These are phyloP conservation scores for Tulasnella calospora DNA, from an alignment of 768 basidiomycete genomes.

Conservation along the genomic window DNA sequence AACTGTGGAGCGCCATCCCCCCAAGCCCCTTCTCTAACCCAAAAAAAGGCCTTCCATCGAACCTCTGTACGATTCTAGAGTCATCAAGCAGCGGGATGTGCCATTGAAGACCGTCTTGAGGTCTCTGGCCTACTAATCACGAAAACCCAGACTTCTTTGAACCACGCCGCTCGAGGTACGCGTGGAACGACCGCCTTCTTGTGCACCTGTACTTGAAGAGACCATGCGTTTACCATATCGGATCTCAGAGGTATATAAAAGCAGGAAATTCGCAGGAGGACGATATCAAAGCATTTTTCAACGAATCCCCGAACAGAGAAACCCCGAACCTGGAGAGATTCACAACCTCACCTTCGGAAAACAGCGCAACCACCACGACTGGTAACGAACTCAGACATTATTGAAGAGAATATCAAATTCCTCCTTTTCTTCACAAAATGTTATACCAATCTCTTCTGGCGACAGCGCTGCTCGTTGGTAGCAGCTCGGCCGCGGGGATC, in stretches of 20 bases:
- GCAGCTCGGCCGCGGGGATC: not conserved
- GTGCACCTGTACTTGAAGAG: not conserved
- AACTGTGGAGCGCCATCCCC: not conserved
- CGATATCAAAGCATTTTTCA: not conserved
- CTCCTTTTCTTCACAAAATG: not conserved
- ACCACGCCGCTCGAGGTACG: not conserved
- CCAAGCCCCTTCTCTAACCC: not conserved
- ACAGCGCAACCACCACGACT: not conserved
- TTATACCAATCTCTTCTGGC: not conserved
- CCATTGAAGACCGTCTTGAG: not conserved
- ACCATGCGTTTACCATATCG: not conserved
- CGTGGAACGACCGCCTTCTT: not conserved
- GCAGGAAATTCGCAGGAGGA: not conserved
- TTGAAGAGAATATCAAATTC: too few relatives aligned
- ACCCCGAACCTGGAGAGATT: not conserved
- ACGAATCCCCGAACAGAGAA: too few relatives aligned
- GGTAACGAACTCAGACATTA: too few relatives aligned
- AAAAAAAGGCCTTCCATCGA: too few relatives aligned
- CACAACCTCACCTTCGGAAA: not conserved
- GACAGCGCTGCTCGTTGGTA: not conserved
- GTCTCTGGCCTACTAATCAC: not conserved
- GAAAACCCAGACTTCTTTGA: not conserved
- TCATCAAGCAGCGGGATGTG: too few relatives aligned
- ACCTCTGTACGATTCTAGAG: too few relatives aligned
- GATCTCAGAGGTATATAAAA: not conserved